A percentile compares a stretch with the other conserved stretches of the same genome.
Conservation (phyloP, 345 rosid genomes). For the Odontarrhena argentea region DNA sequence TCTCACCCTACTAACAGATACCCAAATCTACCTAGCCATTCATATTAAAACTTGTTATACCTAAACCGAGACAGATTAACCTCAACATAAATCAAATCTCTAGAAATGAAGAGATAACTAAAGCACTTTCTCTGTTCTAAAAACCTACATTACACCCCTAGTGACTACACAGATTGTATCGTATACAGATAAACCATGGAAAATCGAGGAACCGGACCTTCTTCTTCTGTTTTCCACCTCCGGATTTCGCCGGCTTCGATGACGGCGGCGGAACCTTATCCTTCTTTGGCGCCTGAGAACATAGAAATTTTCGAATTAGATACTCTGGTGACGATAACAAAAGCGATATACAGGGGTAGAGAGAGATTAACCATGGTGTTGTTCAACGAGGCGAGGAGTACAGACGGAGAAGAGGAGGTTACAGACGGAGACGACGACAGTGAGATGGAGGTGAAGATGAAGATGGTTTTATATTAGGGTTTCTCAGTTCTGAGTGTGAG, state of each 20-base stretch:
- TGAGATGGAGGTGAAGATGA: neutral
- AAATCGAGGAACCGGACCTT: constrained; percentile 36
- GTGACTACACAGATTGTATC: neutral
- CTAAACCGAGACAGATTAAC: neutral
- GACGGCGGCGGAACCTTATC: constrained; percentile 58
- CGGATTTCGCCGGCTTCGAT: constrained; percentile 58
- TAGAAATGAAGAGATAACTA: neutral
- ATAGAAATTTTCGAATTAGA: constrained; percentile 1
- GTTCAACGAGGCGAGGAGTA: constrained; percentile 14
- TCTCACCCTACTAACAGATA: neutral
- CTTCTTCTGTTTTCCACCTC: constrained; percentile 63
- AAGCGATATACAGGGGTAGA: neutral
- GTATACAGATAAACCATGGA: neutral
- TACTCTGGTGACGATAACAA: neutral
- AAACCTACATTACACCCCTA: neutral
- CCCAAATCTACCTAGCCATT: neutral
- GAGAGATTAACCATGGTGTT: constrained; percentile 31
- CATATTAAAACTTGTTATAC: no score
- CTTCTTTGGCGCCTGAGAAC: constrained; percentile 56
- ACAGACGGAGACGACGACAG: constrained; percentile 19
- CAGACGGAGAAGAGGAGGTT: no score
- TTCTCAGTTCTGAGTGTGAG: constrained; percentile 16
- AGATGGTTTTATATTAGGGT: constrained; percentile 36
- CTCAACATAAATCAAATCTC: neutral
- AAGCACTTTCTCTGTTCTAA: neutral